A percentile compares a stretch with the other conserved stretches of the same genome.
These are phyloP conservation scores for Panaeolus cyanescens DNA, from an alignment of 768 basidiomycete genomes.

Conservation along the genomic window DNA sequence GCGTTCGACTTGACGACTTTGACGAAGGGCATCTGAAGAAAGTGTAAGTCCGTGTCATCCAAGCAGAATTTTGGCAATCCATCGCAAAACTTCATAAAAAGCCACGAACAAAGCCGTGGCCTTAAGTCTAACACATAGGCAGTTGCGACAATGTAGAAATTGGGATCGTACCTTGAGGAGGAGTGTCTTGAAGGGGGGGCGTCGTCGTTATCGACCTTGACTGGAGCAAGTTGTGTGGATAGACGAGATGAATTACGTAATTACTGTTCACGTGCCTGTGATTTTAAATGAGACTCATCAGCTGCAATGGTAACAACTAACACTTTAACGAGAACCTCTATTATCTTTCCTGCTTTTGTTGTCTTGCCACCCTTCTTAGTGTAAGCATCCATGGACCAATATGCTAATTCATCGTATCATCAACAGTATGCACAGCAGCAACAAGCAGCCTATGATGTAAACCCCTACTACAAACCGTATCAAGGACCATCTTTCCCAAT, in stretches of 20 bases:
- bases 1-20: constrained; percentile 95
- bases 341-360: background rate
- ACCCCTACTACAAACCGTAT: constrained; percentile 83
- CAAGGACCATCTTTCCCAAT: constrained; percentile 72
- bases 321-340: background rate
- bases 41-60: constrained; percentile 32
- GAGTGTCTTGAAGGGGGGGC: constrained; percentile 24
- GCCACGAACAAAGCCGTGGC: constrained; percentile 6
- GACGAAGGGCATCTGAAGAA: constrained; percentile 86
- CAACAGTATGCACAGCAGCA: constrained; percentile 56
- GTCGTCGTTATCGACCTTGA: constrained; percentile 26
- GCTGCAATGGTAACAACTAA: too few relatives aligned
- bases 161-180: constrained; percentile 41
- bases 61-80: constrained; percentile 27
- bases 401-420: constrained; percentile 47
- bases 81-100: constrained; percentile 24
- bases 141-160: background rate
- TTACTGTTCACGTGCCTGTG: background rate
- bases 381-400: constrained; percentile 41
- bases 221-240: constrained; percentile 11
- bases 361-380: background rate
- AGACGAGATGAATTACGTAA: constrained; percentile 29
- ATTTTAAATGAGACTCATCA: background rate
- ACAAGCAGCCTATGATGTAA: constrained; percentile 58
- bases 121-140: background rate